Conservation (phyloP, 202 grass and related monocot genomes). For the Alloteropsis angusta region DNA sequence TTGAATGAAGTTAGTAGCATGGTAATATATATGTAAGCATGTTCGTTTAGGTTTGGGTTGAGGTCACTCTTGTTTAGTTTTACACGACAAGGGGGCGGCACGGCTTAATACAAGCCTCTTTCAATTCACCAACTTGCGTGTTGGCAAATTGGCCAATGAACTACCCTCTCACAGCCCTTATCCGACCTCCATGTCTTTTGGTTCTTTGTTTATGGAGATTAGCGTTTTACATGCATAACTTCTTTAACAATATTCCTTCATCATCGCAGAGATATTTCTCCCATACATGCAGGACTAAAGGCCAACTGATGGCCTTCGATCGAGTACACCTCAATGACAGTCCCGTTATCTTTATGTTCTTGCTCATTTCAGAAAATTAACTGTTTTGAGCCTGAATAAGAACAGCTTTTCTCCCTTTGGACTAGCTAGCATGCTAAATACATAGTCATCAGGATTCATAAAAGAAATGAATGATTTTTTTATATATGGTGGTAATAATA, state of each 20-base stretch:
- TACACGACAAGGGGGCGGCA: constrained; percentile 44
- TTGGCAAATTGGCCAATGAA: constrained; percentile 31
- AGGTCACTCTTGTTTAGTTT: constrained; percentile 56
- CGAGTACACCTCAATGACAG: neutral
- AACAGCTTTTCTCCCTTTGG: too few relatives aligned
- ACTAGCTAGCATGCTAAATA: too few relatives aligned
- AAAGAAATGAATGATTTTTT: too few relatives aligned
- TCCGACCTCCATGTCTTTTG: neutral
- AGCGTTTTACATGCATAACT: constrained; percentile 36
- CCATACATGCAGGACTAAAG: neutral
- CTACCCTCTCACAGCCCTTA: constrained; percentile 14
- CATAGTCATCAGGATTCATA: too few relatives aligned
- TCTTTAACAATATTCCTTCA: constrained; percentile 47
- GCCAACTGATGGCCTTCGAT: neutral
- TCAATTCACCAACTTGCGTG: constrained; percentile 13
- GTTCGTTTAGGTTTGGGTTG: constrained; percentile 46
- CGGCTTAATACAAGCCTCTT: neutral
- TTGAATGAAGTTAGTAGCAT: neutral
- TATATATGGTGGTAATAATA: too few relatives aligned
- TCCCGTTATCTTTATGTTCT: neutral
- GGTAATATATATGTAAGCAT: constrained; percentile 8
- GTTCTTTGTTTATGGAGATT: neutral
- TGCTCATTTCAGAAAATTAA: neutral
- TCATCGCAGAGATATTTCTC: neutral
- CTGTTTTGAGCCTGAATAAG: neutral